These are phyloP conservation scores for Hymenotorrendiella dingleyae DNA, from an alignment of 2,329 filamentous ascomycete genomes.

Conservation along the genomic window DNA sequence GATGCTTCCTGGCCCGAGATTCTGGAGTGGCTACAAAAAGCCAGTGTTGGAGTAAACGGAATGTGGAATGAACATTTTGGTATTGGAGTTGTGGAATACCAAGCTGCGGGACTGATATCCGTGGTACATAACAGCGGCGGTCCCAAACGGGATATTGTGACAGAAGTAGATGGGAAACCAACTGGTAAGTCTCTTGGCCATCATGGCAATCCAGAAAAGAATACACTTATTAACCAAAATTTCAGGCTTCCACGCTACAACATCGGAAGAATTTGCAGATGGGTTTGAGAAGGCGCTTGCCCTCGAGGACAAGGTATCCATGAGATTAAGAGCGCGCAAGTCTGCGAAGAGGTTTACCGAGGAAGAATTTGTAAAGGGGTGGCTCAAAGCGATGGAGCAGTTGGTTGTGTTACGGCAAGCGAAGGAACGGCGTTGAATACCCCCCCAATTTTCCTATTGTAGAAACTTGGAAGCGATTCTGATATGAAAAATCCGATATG, in stretches of 20 bases:
- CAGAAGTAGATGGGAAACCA: slow-evolving; percentile 67
- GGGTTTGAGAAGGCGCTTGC: slow-evolving; percentile 74
- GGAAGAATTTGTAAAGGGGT: slow-evolving; percentile 73
- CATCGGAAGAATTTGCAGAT: slow-evolving; percentile 69
- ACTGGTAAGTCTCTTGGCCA: slow-evolving; percentile 52
- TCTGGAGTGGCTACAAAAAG: slow-evolving; percentile 67
- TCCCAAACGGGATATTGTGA: slow-evolving; percentile 88
- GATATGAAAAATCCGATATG: too few relatives aligned
- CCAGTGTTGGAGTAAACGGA: slow-evolving; percentile 85
- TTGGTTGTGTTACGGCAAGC: slow-evolving; percentile 44
- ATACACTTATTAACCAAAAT: slow-evolving; percentile 7
- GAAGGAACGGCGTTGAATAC: slow-evolving; percentile 6
- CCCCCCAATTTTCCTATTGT: background rate
- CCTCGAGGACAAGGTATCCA: slow-evolving; percentile 64
- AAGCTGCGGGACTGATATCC: slow-evolving; percentile 85
- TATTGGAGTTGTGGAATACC: slow-evolving; percentile 96
- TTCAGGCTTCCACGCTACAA: slow-evolving; percentile 78
- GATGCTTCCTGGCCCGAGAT: slow-evolving; percentile 89
- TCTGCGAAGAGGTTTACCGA: slow-evolving; percentile 85
- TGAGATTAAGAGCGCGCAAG: slow-evolving; percentile 68
- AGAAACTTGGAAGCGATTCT: too few relatives aligned
- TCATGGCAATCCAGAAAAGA: background rate
- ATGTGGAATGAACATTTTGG: slow-evolving; percentile 99
- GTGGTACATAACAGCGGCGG: slow-evolving; percentile 93
- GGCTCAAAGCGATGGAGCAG: slow-evolving; percentile 68